phyloP scores from a whole-genome alignment of 2,329 filamentous ascomycete genomes.

The Trichoderma breve region DNA sequence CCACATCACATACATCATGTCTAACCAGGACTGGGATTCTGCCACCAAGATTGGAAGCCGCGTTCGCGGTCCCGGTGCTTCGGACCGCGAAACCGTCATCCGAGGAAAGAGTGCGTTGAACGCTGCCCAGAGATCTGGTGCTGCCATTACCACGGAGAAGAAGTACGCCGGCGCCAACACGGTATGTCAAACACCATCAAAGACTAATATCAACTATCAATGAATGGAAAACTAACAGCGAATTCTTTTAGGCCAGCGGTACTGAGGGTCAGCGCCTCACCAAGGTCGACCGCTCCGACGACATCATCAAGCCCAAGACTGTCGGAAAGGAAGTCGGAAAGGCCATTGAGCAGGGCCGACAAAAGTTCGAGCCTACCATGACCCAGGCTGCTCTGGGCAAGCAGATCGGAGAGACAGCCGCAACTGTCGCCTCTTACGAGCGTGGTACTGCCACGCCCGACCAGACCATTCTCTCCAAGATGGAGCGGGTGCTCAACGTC shows the following conservation, averaged over 20 bases:
- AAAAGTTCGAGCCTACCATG: conserved; percentile 87
- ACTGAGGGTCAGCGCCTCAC: conserved; percentile 90
- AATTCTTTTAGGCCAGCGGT: conserved; percentile 27
- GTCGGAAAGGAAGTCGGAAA: conserved; percentile 77
- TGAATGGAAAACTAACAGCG: conserved; percentile 22
- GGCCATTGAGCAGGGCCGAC: conserved; percentile 76
- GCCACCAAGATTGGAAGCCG: conserved; percentile 94
- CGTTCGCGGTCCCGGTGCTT: conserved; percentile 64
- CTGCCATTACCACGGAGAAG: conserved; percentile 84
- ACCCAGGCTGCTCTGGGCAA: conserved; percentile 86
- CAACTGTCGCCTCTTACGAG: conserved; percentile 82
- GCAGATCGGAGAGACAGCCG: conserved; percentile 83
- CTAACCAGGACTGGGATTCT: conserved; percentile 67
- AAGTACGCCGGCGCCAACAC: conserved; percentile 76
- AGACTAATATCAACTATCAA: background rate
- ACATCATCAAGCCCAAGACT: conserved; percentile 96
- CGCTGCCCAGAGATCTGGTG: conserved; percentile 79
- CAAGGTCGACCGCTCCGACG: conserved; percentile 95
- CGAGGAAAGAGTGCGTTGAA: conserved; percentile 81
- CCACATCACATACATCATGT: conserved; percentile 49
- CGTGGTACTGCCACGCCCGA: conserved; percentile 73
- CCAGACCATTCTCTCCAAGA: conserved; percentile 73
- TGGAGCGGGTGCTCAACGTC: conserved; percentile 84
- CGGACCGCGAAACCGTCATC: conserved; percentile 80
- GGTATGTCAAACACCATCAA: conserved; percentile 27